A percentile compares a stretch with the other conserved stretches of the same genome.
Conservation (phyloP, 2,329 filamentous ascomycete genomes). For the Trichoderma koningiopsis region DNA sequence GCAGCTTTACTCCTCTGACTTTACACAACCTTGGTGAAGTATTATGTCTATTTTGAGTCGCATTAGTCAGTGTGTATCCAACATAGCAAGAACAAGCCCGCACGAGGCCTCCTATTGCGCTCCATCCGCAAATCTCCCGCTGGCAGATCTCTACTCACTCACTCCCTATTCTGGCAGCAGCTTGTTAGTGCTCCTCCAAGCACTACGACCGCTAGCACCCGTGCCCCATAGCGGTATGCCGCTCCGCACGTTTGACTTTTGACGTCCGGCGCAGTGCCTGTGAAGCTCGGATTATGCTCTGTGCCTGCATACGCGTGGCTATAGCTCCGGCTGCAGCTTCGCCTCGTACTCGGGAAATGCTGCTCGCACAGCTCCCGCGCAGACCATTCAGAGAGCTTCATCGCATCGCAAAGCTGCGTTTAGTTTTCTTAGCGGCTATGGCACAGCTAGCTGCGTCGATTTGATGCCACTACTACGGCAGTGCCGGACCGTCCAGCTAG, state of each 20-base stretch:
- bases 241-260: not conserved
- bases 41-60: not conserved
- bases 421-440: slow-evolving; percentile 21
- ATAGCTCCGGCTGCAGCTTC: not conserved
- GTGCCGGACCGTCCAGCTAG: slow-evolving; percentile 7
- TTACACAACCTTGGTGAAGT: not conserved
- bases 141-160: not conserved
- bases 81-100: not conserved
- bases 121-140: not conserved
- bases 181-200: not conserved
- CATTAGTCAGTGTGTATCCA: not conserved
- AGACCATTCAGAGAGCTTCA: not conserved
- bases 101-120: not conserved
- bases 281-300: not conserved
- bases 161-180: not conserved
- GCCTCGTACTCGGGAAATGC: not conserved
- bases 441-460: slow-evolving; percentile 1
- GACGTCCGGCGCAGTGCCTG: not conserved
- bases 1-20: not conserved
- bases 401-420: not conserved
- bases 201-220: not conserved
- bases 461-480: slow-evolving; percentile 3
- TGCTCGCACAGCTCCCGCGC: not conserved
- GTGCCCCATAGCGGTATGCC: not conserved
- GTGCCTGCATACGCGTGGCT: not conserved